Evolutionary conservation across 2,329 filamentous ascomycete genomes (phyloP), one percentile per base, ranked within the genome.

Genomic region (Claviceps sp.): DNA sequence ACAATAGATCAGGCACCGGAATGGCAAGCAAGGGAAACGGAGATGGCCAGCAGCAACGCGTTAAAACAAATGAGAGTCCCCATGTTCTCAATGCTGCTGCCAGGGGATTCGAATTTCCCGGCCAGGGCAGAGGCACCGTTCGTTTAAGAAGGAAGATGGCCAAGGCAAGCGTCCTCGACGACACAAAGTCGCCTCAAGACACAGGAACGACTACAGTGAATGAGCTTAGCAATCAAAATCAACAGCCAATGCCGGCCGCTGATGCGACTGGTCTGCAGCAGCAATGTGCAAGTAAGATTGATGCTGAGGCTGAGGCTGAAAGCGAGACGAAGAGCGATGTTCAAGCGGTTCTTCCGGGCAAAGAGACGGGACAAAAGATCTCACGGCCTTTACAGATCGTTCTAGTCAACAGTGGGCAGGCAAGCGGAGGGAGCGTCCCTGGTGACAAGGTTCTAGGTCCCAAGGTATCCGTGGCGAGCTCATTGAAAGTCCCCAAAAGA

Each of bases 81-180:
- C 34, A 22, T 13, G 14, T 50, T 9, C 43, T 50, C 43, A 47
- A 22, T n/a, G 14, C 26, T 26, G 38, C 44, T 22, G 40, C 22
- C 38, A 24, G 8, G 38, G 37, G 30, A 5, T 54, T 45, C 18
- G 40, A 45, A 5, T 51, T 48, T 47, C 40, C 52, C 24, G 37
- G 26, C 34, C 26, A 48, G 40, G 49, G 49, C n/a, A 46, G 46
- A 37, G 52, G 22, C 18, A 51, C 52, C 5, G 34, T 51, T 13
- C 46, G 49, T 18, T 5, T 47, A 1, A 24, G 34, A 2, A 41
- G 22, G 24, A 13, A 26, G 5, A 24, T 8, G 5, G 14, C 40
- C 3, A 45, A 38, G 49, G n/a, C 24, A n/a, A 30, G 16, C 6
- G 16, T 48, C 24, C 20, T 46, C 34, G 34, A 22, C 34, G 46